phyloP scores from a whole-genome alignment of 805 yeast species.

The Yarrowia sp. region DNA sequence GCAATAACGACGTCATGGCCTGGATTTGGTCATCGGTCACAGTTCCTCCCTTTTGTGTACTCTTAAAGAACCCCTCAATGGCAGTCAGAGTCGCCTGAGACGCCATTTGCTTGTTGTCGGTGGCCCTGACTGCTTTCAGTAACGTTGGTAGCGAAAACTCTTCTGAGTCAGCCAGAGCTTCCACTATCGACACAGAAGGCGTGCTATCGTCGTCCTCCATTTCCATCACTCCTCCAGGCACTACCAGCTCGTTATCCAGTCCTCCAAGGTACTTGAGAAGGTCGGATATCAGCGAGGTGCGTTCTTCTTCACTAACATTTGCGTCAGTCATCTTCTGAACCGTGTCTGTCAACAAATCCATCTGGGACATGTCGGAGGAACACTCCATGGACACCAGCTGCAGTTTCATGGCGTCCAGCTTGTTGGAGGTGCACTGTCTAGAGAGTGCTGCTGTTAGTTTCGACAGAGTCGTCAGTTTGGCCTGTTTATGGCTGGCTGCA shows the following conservation, averaged over 20 bases:
- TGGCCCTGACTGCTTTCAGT: neutral
- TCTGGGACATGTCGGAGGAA: conserved; percentile 15
- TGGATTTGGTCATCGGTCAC: conserved; percentile 1
- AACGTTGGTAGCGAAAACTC: neutral
- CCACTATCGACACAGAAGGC: neutral
- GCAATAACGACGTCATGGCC: conserved; percentile 1
- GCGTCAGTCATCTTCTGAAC: conserved; percentile 14
- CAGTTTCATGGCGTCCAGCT: conserved; percentile 16
- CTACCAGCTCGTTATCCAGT: neutral
- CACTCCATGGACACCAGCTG: conserved; percentile 22
- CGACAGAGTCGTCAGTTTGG: conserved; percentile 7
- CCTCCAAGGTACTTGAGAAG: conserved; percentile 8
- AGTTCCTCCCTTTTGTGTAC: neutral
- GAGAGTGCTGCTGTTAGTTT: conserved; percentile 19
- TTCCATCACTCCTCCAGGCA: neutral
- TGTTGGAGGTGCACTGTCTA: neutral
- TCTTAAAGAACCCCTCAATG: neutral
- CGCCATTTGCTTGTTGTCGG: conserved; percentile 1
- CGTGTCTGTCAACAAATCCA: conserved; percentile 20
- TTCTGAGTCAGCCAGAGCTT: neutral
- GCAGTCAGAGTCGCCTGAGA: neutral
- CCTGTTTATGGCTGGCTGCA: neutral
- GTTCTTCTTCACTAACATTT: neutral
- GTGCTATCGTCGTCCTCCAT: neutral
- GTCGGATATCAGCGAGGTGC: neutral